Evolutionary conservation across 768 basidiomycete species (phyloP), one percentile per base, ranked within the genome.

Genomic region (Tylopilus cervinicoccineus): DNA sequence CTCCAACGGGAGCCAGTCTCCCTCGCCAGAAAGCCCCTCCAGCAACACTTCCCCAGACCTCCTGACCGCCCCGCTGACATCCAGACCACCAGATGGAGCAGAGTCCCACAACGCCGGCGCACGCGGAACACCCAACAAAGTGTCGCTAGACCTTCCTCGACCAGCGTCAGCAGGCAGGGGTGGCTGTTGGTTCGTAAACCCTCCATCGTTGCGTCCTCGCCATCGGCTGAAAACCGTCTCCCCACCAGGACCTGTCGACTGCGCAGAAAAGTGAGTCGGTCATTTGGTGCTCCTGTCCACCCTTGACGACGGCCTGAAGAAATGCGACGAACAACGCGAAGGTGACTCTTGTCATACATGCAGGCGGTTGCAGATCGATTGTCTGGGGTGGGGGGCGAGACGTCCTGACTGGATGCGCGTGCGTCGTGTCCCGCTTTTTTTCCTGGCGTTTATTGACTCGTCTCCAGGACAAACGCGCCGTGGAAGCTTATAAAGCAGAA

Each of bases 351-450:
- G 88, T 69, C 76, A 79, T 57, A 92, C 89, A 1, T 92, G 89
- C 65, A 76, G 80, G 50, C 85, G 89, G 43, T 74, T 92, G 31
- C 84, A 83, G 40, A 88, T 92, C 59, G 76, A 85, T 43, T 92
- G 89, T 67, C 73, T 92, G 5, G 89, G 89, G 12, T 92, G 89
- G 89, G 89, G 89, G 4, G 72, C 83, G 8, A 85, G 79, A 61
- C 78, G 89, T 43, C 89, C 88, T n/a, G 88, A 90, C 48, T 91
- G 88, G 88, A 88, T 91, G 87, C 72, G 87, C 57, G 88, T 91
- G 55, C 58, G 79, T 73, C 27, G 39, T 42, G 23, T 34, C 32
- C 24, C 22, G 42, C 41, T 45, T 33, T 46, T 27, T 52, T 22
- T 37, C 17, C 43, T 37, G 24, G 38, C 53, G 26, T 50, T 47